These are phyloP conservation scores for Fraxinus albicans DNA, from an alignment of 305 asterid species.

Conservation along the genomic window DNA sequence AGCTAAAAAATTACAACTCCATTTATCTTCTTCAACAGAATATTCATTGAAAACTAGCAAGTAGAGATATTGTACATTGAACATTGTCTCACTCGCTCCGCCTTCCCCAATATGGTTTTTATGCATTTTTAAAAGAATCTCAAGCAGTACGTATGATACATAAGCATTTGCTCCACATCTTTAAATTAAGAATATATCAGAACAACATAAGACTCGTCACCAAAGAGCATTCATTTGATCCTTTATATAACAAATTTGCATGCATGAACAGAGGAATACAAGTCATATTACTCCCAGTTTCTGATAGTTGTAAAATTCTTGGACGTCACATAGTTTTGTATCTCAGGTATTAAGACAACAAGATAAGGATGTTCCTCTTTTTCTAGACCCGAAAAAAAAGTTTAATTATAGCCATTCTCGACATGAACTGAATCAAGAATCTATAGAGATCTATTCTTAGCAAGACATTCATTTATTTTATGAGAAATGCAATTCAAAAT, in stretches of 20 bases:
- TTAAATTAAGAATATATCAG: neutral
- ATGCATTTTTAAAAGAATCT: neutral
- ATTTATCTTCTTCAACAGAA: neutral
- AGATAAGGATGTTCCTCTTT: neutral
- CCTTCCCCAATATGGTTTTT: neutral
- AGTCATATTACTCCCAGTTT: neutral
- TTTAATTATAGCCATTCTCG: neutral
- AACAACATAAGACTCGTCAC: neutral
- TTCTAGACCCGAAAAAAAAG: neutral
- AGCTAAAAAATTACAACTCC: neutral
- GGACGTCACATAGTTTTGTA: neutral
- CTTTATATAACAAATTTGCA: neutral
- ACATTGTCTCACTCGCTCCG: neutral
- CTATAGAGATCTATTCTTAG: neutral
- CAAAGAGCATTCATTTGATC: neutral
- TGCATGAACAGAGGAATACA: neutral
- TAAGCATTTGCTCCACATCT: neutral
- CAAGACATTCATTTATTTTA: neutral
- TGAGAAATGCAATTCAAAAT: neutral
- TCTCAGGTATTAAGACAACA: neutral
- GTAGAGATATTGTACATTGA: neutral
- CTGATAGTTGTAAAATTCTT: neutral
- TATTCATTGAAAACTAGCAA: neutral
- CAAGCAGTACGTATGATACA: neutral
- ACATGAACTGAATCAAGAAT: neutral